These are phyloP conservation scores for Firmiana major DNA, from an alignment of 345 rosid genomes.

Conservation along the genomic window DNA sequence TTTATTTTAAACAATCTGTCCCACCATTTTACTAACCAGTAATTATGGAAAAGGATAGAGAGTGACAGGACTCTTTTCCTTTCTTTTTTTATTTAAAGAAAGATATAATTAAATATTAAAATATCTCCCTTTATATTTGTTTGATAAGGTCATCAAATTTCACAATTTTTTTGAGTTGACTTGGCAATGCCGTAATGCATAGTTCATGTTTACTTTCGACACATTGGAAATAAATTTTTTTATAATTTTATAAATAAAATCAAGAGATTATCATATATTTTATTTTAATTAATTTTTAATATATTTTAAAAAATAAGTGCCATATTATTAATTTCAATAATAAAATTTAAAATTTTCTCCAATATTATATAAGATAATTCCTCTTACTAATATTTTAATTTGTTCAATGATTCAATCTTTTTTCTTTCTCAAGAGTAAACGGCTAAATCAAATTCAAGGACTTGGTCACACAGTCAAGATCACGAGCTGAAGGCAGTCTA, in stretches of 20 bases:
- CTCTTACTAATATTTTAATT: not conserved
- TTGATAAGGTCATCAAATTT: slow-evolving; percentile 14
- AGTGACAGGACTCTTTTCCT: not conserved
- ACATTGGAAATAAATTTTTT: too few species aligned
- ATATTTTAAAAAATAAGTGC: too few species aligned
- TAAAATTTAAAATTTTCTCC: too few species aligned
- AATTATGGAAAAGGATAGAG: slow-evolving; percentile 9
- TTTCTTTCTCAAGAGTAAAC: not conserved
- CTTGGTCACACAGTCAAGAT: not conserved
- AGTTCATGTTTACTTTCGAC: too few species aligned
- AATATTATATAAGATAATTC: too few species aligned
- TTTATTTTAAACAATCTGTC: slow-evolving; percentile 4
- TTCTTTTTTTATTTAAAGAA: not conserved
- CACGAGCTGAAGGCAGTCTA: not conserved
- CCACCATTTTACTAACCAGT: slow-evolving; percentile 19
- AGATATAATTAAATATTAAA: not conserved
- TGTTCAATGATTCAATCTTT: not conserved
- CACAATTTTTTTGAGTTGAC: slow-evolving; percentile 28
- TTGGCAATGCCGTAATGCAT: slow-evolving; percentile 8
- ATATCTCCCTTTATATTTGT: not conserved
- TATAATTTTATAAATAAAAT: too few species aligned
- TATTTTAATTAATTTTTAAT: too few species aligned
- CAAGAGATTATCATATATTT: too few species aligned
- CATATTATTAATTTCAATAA: too few species aligned
- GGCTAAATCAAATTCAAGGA: not conserved